Conservation (phyloP, 192 early-diverging fungal species). For the Thamnidium elegans region DNA sequence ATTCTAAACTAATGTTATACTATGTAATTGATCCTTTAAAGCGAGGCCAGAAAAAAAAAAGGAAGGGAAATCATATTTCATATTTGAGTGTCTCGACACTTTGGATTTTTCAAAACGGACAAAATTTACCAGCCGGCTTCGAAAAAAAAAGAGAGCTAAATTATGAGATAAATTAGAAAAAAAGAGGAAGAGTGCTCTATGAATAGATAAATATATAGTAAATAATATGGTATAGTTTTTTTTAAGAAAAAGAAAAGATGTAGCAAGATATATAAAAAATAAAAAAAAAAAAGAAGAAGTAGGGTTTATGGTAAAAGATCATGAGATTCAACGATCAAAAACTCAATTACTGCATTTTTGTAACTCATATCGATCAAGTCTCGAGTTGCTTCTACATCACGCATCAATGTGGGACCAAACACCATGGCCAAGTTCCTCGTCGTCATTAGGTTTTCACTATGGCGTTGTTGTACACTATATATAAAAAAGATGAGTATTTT, state of each 20-base stretch:
- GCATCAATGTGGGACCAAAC: constrained; percentile 87
- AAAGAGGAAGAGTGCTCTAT: no score
- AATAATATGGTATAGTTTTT: no score
- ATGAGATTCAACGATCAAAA: constrained; percentile 57
- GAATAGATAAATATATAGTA: no score
- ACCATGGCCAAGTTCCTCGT: constrained; percentile 90
- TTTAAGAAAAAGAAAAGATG: not conserved
- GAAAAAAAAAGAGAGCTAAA: no score
- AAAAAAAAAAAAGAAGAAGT: not conserved
- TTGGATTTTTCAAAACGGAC: no score
- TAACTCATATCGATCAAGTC: constrained; percentile 73
- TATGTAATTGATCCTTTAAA: no score
- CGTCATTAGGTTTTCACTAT: constrained; percentile 82
- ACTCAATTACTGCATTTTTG: constrained; percentile 70
- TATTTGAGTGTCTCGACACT: no score
- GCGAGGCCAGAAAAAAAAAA: no score
- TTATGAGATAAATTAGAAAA: no score
- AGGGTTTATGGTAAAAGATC: constrained; percentile 15
- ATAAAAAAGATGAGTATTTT: not conserved
- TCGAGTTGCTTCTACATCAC: constrained; percentile 51
- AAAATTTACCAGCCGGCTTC: no score
- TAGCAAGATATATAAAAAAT: constrained; percentile 3
- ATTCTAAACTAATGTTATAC: no score
- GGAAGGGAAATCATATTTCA: no score
- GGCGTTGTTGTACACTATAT: constrained; percentile 52